These are phyloP conservation scores for Themeda triandra DNA, from an alignment of 176 grass and related monocot genomes.

Conservation along the genomic window DNA sequence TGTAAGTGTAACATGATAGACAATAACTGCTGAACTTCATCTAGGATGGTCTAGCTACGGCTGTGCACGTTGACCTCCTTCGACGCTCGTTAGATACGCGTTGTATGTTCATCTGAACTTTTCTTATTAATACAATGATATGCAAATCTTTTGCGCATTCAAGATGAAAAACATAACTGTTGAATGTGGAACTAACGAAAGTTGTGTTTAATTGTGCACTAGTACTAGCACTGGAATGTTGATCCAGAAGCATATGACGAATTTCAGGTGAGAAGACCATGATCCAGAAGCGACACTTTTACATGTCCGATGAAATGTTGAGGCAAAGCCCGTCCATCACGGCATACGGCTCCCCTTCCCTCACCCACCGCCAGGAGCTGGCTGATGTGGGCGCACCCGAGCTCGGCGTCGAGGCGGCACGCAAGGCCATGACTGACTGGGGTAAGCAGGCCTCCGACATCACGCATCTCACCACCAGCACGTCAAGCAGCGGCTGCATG, in stretches of 20 bases:
- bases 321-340: conserved; percentile 38
- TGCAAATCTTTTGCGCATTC: too few relatives aligned
- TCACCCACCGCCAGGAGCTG: conserved; percentile 53
- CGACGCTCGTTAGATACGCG: too few relatives aligned
- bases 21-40: not conserved
- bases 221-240: too few relatives aligned
- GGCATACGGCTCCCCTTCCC: conserved; percentile 46
- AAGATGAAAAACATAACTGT: too few relatives aligned
- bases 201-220: too few relatives aligned
- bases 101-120: too few relatives aligned
- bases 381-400: conserved; percentile 36
- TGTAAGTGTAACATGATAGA: too few relatives aligned
- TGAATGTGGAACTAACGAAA: not conserved
- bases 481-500: conserved; percentile 50
- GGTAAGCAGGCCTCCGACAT: conserved; percentile 40
- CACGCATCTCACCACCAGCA: conserved; percentile 56
- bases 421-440: conserved; percentile 54
- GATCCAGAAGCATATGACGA: not conserved
- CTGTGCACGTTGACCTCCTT: too few relatives aligned
- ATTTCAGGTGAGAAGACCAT: conserved; percentile 53
- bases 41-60: too few relatives aligned
- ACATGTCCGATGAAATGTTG: conserved; percentile 41
- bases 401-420: conserved; percentile 45
- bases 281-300: conserved; percentile 48
- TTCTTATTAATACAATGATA: too few relatives aligned